Evolutionary conservation across 2,329 filamentous ascomycete genomes (phyloP).

Genomic region (Aspergillus pseudoviridinutans): DNA sequence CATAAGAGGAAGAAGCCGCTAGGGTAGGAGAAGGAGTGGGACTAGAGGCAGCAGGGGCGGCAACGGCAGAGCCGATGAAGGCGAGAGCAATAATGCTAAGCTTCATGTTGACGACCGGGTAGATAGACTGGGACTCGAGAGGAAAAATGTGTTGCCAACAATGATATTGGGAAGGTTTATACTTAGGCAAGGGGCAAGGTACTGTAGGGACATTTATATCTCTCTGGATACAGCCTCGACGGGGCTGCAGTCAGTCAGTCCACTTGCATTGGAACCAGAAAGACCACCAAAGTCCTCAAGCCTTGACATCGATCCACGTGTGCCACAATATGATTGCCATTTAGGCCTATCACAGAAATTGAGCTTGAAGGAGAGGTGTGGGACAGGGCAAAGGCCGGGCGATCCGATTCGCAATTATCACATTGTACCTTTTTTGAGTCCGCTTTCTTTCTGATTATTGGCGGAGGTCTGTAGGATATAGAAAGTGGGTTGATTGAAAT

Average conservation of each 20-base stretch:
- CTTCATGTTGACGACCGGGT: neutral
- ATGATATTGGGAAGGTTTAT: neutral
- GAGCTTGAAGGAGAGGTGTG: too few species aligned
- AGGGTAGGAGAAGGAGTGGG: too few species aligned
- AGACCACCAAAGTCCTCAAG: neutral
- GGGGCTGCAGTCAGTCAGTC: neutral
- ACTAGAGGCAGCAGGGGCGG: neutral
- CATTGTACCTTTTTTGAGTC: neutral
- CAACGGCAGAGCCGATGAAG: neutral
- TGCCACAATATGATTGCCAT: neutral
- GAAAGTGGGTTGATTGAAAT: neutral
- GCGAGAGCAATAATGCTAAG: neutral
- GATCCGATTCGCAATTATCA: neutral
- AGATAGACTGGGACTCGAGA: neutral
- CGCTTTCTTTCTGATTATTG: neutral
- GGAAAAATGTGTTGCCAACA: neutral
- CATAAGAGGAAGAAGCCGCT: too few species aligned
- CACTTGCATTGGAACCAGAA: neutral
- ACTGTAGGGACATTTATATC: neutral
- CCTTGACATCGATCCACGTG: neutral
- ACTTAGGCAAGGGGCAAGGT: too few species aligned
- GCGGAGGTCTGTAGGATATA: neutral
- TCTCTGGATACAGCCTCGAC: too few species aligned
- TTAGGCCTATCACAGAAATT: too few species aligned
- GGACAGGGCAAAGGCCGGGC: neutral